Base-by-base conservation (phyloP, 495 filamentous ascomycete genomes). In the Lepidopterella palustris region DNA sequence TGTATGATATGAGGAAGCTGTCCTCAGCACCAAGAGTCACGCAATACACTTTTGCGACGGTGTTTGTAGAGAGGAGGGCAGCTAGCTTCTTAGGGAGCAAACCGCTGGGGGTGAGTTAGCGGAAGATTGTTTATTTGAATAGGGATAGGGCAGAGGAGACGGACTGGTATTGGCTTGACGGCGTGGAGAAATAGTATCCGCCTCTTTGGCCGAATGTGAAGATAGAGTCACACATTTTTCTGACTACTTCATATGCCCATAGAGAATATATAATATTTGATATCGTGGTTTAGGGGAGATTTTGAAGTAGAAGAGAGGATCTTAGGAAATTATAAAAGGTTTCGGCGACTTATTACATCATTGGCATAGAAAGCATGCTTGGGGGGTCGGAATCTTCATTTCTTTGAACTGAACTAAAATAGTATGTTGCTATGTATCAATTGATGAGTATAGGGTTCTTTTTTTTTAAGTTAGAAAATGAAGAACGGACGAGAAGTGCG, bases 181-280 rank as follows among this genome's bases (percentile, higher is more conserved):
- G 57, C 27, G 57, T 54, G 26, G 55, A 40, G 25, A 67, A 58
- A 53, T 49, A 67, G 49, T 67, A 57, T 42, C 57, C 49, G n/a
- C 64, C 64, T 18, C 57, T 48, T 49, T 67, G 64, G 39, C 64
- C 57, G 24, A 67, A 63, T 21, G 64, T 51, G 54, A 67, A 63
- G 15, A 52, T 63, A 13, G 57, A 24, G 42, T 67, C 60, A 31
- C 59, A 62, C 63, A 66, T 66, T 1, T 26, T 42, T 57, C 3
- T 25, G 4, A 13, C 20, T 13, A 47, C 29, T 3, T 23, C 15
- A 32, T 20, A 23, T n/a, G 5, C 10, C n/a, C 6, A 18, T 15
- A 28, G 6, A 18, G 50, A 20, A 47, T 10, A 20, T 4, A 23
- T 18, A 26, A 42, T 24, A n/a, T 25, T 26, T 20, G n/a, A 35